phyloP scores from a whole-genome alignment of 345 rosid genomes.

The Salix suchowensis region DNA sequence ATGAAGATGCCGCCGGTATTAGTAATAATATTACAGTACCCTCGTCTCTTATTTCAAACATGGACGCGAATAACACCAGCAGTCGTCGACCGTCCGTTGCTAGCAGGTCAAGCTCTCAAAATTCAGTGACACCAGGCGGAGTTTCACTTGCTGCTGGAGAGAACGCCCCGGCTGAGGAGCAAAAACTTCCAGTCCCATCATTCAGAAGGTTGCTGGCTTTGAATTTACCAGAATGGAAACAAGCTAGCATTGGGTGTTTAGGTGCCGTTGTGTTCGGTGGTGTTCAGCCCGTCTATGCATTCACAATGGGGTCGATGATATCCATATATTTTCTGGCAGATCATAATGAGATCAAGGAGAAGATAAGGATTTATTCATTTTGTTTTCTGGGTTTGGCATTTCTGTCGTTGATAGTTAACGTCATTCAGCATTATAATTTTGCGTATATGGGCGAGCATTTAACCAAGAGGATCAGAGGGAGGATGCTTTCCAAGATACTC shows the following conservation, averaged over 20 bases:
- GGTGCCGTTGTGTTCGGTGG: conserved; percentile 43
- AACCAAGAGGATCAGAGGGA: conserved; percentile 34
- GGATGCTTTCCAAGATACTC: conserved; percentile 32
- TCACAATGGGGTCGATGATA: conserved; percentile 28
- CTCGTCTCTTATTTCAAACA: conserved; percentile 22
- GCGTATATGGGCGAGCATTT: conserved; percentile 32
- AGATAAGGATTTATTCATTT: conserved; percentile 29
- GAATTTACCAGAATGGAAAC: conserved; percentile 36
- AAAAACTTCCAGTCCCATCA: conserved; percentile 13
- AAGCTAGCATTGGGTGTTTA: conserved; percentile 22
- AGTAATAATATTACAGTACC: neutral
- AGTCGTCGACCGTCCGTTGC: conserved; percentile 44
- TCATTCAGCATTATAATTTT: conserved; percentile 34
- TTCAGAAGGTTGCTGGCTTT: conserved; percentile 21
- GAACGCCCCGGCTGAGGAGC: conserved; percentile 7
- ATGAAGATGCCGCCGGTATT: neutral
- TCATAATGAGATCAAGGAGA: conserved; percentile 23
- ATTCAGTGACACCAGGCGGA: conserved; percentile 29
- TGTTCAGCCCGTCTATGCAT: conserved; percentile 36
- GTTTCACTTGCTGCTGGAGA: neutral
- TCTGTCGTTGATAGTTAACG: conserved; percentile 16
- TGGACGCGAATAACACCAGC: conserved; percentile 34
- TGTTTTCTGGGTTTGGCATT: conserved; percentile 31
- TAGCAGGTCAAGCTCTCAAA: conserved; percentile 56
- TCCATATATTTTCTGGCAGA: conserved; percentile 22